phyloP scores from a whole-genome alignment of 129 eudicot species.

The Flaveria sonorensis region DNA sequence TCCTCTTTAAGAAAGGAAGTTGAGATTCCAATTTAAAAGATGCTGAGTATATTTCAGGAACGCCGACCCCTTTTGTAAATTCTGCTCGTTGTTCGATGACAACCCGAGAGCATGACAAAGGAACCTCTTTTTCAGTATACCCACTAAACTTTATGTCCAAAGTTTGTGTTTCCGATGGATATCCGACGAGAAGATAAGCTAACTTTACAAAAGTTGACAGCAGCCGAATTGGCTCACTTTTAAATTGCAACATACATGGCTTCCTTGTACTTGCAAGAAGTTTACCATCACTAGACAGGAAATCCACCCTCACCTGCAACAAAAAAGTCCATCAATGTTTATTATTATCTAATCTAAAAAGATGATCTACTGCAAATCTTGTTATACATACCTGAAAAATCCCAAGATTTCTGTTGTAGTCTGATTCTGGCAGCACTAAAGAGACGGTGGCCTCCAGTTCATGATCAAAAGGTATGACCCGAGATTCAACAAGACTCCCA shows the following conservation, averaged over 20 bases:
- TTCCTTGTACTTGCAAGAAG: conserved; percentile 60
- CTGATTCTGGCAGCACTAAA: conserved; percentile 77
- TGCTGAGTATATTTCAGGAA: conserved; percentile 81
- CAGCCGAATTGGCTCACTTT: conserved; percentile 70
- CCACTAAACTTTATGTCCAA: conserved; percentile 55
- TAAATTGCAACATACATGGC: conserved; percentile 74
- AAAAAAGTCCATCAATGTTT: not conserved
- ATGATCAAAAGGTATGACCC: conserved; percentile 56
- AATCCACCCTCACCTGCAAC: conserved; percentile 83
- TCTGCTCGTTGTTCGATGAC: conserved; percentile 80
- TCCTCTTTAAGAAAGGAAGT: conserved; percentile 69
- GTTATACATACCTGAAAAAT: conserved; percentile 73
- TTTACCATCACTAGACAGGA: conserved; percentile 57
- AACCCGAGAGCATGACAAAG: conserved; percentile 65
- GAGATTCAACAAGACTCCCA: conserved; percentile 30
- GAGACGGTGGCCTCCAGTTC: conserved; percentile 66
- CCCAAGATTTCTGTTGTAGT: conserved; percentile 86
- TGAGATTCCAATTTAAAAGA: conserved; percentile 58
- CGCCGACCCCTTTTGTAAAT: conserved; percentile 58
- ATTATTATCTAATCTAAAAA: not conserved
- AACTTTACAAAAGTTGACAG: conserved; percentile 58
- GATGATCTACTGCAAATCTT: not conserved
- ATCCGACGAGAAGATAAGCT: conserved; percentile 73
- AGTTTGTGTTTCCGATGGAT: conserved; percentile 75
- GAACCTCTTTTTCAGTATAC: conserved; percentile 49